Evolutionary conservation across 805 yeast species (phyloP).

Genomic region (Ogataea corticis): DNA sequence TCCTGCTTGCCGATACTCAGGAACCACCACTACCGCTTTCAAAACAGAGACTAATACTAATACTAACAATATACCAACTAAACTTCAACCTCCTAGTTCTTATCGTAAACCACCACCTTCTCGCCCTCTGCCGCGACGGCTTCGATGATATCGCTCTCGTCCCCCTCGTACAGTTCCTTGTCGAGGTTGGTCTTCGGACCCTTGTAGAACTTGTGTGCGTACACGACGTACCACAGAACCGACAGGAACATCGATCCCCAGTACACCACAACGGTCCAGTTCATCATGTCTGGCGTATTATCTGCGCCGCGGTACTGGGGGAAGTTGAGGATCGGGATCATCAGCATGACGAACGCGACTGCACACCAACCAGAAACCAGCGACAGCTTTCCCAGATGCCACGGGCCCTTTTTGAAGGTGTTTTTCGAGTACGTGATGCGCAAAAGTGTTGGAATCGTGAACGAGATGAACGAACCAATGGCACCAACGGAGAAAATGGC

Average conservation of each 20-base stretch:
- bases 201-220: slow-evolving; percentile 57
- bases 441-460: slow-evolving; percentile 58
- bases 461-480: slow-evolving; percentile 64
- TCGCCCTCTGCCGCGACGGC: slow-evolving; percentile 18
- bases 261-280: slow-evolving; percentile 63
- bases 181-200: slow-evolving; percentile 61
- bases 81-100: too few species aligned
- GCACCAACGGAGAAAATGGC: slow-evolving; percentile 76
- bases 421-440: slow-evolving; percentile 54
- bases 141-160: slow-evolving; percentile 22
- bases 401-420: slow-evolving; percentile 61
- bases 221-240: slow-evolving; percentile 46
- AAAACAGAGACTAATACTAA: not conserved
- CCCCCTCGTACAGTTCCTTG: slow-evolving; percentile 33
- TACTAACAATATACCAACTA: too few species aligned
- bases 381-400: slow-evolving; percentile 56
- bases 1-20: too few species aligned
- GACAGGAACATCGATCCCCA: slow-evolving; percentile 57
- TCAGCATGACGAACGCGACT: slow-evolving; percentile 48
- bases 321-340: slow-evolving; percentile 62
- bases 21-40: too few species aligned
- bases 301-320: slow-evolving; percentile 45
- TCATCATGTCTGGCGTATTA: slow-evolving; percentile 44
- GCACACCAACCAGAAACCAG: slow-evolving; percentile 47
- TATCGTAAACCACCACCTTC: slow-evolving; percentile 7